Conservation (phyloP, 306 rosid genomes). For the Coriaria nepalensis region DNA sequence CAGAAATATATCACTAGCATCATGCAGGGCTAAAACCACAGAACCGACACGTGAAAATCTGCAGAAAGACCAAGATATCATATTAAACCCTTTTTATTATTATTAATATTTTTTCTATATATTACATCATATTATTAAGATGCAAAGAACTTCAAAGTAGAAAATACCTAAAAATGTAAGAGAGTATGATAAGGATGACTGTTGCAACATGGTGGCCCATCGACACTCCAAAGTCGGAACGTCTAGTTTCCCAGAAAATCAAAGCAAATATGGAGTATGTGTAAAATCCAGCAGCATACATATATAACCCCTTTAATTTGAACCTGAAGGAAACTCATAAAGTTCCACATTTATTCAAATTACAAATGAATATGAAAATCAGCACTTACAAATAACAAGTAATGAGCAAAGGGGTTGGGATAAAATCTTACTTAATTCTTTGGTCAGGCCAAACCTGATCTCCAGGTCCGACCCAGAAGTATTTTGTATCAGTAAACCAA, state of each 20-base stretch:
- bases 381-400: background rate
- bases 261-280: conserved; percentile 88
- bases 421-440: conserved; percentile 55
- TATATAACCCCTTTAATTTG: conserved; percentile 72
- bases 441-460: conserved; percentile 91
- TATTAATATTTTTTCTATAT: conserved; percentile 5
- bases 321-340: conserved; percentile 44
- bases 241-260: conserved; percentile 90
- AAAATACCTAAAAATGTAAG: conserved; percentile 65
- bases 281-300: conserved; percentile 89
- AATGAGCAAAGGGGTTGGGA: conserved; percentile 3
- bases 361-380: background rate
- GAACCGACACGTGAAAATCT: conserved; percentile 93
- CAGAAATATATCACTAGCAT: conserved; percentile 80
- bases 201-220: conserved; percentile 92
- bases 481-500: conserved; percentile 64
- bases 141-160: conserved; percentile 14
- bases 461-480: conserved; percentile 94
- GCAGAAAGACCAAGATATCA: conserved; percentile 17
- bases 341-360: conserved; percentile 3
- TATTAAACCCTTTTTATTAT: no score
- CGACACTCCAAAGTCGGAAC: conserved; percentile 86
- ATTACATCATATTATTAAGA: conserved; percentile 14
- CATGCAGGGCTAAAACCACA: conserved; percentile 88
- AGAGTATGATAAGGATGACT: conserved; percentile 58